Evolutionary conservation across 805 yeast species (phyloP).

Genomic region (Kodamaea laetipori): DNA sequence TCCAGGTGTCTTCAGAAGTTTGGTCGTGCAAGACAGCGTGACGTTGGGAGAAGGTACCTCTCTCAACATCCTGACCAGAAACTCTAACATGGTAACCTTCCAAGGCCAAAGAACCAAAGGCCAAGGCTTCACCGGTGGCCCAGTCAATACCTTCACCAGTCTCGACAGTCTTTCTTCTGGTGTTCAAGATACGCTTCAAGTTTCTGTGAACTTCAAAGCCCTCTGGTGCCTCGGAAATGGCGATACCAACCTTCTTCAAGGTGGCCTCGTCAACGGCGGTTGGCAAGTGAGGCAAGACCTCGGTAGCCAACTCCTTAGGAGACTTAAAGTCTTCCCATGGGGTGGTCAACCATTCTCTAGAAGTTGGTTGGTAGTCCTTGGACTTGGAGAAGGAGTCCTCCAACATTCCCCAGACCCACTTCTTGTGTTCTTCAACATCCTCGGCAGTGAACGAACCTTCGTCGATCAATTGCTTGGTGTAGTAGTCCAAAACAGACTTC

Average conservation of each 20-base stretch:
- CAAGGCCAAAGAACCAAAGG: slow-evolving; percentile 85
- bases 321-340: slow-evolving; percentile 99
- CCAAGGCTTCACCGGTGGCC: slow-evolving; percentile 99
- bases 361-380: slow-evolving; percentile 85
- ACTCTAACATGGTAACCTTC: slow-evolving; percentile 98
- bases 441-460: slow-evolving; percentile 90
- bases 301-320: slow-evolving; percentile 94
- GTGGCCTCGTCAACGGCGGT: slow-evolving; percentile 77
- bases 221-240: slow-evolving; percentile 81
- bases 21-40: slow-evolving; percentile 98
- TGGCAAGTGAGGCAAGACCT: slow-evolving; percentile 93
- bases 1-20: slow-evolving; percentile 75
- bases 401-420: slow-evolving; percentile 95
- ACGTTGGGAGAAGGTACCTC: slow-evolving; percentile 99
- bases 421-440: slow-evolving; percentile 93
- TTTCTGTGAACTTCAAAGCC: slow-evolving; percentile 91
- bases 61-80: slow-evolving; percentile 99
- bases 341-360: slow-evolving; percentile 97
- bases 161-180: slow-evolving; percentile 84
- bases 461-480: slow-evolving; percentile 71
- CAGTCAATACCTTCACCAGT: slow-evolving; percentile 95
- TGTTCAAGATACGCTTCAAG: slow-evolving; percentile 88
- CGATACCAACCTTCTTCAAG: slow-evolving; percentile 76
- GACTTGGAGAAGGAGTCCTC: slow-evolving; percentile 89
- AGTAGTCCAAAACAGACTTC: slow-evolving; percentile 84